A percentile compares a stretch with the other conserved stretches of the same genome.
These are phyloP conservation scores for Aspergillus cristatus DNA, from an alignment of 495 filamentous ascomycete genomes.

Conservation along the genomic window DNA sequence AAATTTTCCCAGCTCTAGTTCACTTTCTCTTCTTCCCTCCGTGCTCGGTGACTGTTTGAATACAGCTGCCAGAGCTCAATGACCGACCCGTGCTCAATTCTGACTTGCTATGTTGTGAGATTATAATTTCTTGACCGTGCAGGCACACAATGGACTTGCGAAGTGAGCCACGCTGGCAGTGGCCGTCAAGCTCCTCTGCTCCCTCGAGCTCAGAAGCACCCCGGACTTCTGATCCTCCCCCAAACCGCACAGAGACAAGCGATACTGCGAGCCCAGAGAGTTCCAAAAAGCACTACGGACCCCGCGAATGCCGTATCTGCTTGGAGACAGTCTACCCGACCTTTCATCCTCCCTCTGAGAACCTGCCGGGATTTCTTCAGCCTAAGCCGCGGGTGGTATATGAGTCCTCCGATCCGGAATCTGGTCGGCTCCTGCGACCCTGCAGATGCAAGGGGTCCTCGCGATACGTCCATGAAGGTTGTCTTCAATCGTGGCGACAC, in stretches of 20 bases:
- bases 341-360: conserved; percentile 53
- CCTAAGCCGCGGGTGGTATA: conserved; percentile 58
- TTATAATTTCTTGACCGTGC: not conserved
- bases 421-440: conserved; percentile 77
- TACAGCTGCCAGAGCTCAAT: too few relatives aligned
- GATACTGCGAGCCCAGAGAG: conserved; percentile 11
- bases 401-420: conserved; percentile 60
- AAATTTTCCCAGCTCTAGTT: too few relatives aligned
- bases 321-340: conserved; percentile 76
- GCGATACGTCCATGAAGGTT: conserved; percentile 92
- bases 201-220: conserved; percentile 2
- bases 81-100: too few relatives aligned
- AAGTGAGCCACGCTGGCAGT: conserved; percentile 17
- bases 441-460: conserved; percentile 90
- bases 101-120: conserved; percentile 7
- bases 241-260: conserved; percentile 1
- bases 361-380: conserved; percentile 54
- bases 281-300: conserved; percentile 45
- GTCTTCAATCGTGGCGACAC: conserved; percentile 77
- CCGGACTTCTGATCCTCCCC: conserved; percentile 7
- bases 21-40: conserved; percentile 9
- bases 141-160: conserved; percentile 9
- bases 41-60: too few relatives aligned
- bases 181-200: conserved; percentile 8
- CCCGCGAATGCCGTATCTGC: conserved; percentile 85